Base-by-base conservation (phyloP, 1,284 basidiomycete genomes). In the Irpex rosettiformis region DNA sequence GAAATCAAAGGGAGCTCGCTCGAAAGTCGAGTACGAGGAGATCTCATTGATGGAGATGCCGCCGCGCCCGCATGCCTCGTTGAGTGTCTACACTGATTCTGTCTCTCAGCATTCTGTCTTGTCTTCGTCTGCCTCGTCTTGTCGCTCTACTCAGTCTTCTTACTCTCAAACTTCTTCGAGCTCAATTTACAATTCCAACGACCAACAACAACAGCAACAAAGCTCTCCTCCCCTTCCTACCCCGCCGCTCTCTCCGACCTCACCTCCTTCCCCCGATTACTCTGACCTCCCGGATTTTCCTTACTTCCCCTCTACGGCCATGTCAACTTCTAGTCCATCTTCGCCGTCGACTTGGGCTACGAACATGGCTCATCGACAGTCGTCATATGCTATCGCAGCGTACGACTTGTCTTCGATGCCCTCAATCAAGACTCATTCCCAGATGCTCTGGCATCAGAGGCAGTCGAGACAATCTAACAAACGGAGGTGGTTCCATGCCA, bases 31-130 rank as follows among this genome's bases (percentile, higher is more conserved):
- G n/a, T n/a, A n/a, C n/a, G n/a, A n/a, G n/a, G n/a, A n/a, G n/a
- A n/a, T n/a, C 37, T 61, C 61, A 62, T 54, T 10, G 24, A 37
- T 53, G 16, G 33, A n/a, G 45, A 47, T 28, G 18, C 16, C 54
- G 28, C 21, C 28, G 45, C 28, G 52, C 24, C 16, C 52, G 30
- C 33, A 49, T 45, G 40, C 56, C 16, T 24, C 54, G 45, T 56
- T 57, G 52, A 37, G 16, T 30, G 54, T 47, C 57, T 11, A 49
- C 48, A 2, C 48, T 28, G 21, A 24, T 8, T n/a, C 52, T 47
- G 40, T 52, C 48, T 25, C 57, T 30, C 52, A 6, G 37, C 51
- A 18, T 45, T 25, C 57, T 25, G 33, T 49, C 55, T 18, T 42
- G 30, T 37, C 30, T 18, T 22, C 58, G 30, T 27, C 57, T 51